These are phyloP conservation scores for Tarenaya hassleriana DNA, from an alignment of 345 rosid genomes.

Conservation along the genomic window DNA sequence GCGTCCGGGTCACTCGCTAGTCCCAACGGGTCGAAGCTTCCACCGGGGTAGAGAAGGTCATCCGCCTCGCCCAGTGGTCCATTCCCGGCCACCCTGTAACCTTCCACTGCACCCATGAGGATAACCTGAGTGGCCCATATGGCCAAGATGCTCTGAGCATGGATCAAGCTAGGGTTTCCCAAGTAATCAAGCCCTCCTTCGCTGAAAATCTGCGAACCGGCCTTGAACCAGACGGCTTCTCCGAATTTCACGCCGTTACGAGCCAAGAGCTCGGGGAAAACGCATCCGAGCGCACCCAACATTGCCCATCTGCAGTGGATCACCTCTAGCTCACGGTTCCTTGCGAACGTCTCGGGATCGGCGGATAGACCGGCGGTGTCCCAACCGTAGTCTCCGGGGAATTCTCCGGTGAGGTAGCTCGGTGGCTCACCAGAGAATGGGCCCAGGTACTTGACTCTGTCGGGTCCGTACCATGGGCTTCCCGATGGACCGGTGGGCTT, in stretches of 20 bases:
- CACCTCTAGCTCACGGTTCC: conserved; percentile 82
- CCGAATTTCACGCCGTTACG: conserved; percentile 31
- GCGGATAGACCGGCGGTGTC: conserved; percentile 75
- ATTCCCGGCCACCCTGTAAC: conserved; percentile 55
- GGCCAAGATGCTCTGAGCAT: conserved; percentile 74
- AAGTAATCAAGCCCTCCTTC: conserved; percentile 82
- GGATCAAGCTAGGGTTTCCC: conserved; percentile 79
- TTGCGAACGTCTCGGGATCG: conserved; percentile 85
- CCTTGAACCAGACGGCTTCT: conserved; percentile 35
- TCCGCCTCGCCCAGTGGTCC: conserved; percentile 67
- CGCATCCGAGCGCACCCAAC: conserved; percentile 74
- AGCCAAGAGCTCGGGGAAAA: conserved; percentile 60
- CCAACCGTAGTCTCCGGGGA: conserved; percentile 46
- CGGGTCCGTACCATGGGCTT: conserved; percentile 70
- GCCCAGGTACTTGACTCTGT: conserved; percentile 77
- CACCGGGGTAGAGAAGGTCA: conserved; percentile 72
- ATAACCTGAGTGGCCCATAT: conserved; percentile 68
- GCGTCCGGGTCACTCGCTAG: conserved; percentile 84
- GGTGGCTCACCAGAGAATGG: conserved; percentile 78
- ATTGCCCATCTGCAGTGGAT: conserved; percentile 81
- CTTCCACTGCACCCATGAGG: conserved; percentile 74
- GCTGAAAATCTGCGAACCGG: conserved; percentile 64
- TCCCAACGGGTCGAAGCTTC: conserved; percentile 80
- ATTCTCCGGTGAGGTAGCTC: conserved; percentile 69
- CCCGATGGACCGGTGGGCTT: conserved; percentile 39